Evolutionary conservation across 148 eudicot genomes (phyloP).

Genomic region (Persicaria maculosa): DNA sequence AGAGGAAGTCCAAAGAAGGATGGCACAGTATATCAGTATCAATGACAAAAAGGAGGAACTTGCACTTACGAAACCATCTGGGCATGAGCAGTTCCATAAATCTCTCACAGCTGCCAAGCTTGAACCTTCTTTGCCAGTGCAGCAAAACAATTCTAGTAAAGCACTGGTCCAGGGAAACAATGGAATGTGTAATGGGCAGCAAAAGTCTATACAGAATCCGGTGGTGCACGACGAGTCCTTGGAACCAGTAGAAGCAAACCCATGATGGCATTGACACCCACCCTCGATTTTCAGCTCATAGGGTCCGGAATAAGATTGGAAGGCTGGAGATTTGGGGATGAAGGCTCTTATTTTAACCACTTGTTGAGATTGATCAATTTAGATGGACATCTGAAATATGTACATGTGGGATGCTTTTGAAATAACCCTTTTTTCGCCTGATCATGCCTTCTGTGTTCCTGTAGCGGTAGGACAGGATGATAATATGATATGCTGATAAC

Average conservation of each 20-base stretch:
- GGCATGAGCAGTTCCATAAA: conserved; percentile 53
- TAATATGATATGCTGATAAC: no score
- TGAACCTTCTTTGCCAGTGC: conserved; percentile 13
- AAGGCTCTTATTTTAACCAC: conserved; percentile 2
- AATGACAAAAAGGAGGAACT: conserved; percentile 20
- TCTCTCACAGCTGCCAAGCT: conserved; percentile 38
- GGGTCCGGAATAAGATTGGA: background rate
- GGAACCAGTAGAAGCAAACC: conserved; percentile 28
- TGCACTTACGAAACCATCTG: conserved; percentile 36
- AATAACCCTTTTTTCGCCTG: background rate
- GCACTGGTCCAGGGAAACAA: conserved; percentile 19
- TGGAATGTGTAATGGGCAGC: conserved; percentile 28
- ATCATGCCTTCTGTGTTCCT: no score
- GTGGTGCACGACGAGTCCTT: conserved; percentile 39
- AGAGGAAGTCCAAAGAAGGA: conserved; percentile 48
- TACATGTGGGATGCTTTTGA: background rate
- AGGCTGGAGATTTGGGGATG: conserved; percentile 1
- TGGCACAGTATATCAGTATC: conserved; percentile 23
- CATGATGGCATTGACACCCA: conserved; percentile 16
- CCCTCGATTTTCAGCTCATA: conserved; percentile 1
- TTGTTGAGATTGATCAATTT: background rate
- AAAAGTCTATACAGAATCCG: conserved; percentile 24
- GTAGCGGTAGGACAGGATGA: no score
- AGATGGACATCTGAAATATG: background rate
- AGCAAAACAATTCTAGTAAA: conserved; percentile 17